A percentile compares a stretch with the other conserved stretches of the same genome.
These are phyloP conservation scores for Meira nashicola DNA, from an alignment of 1,284 basidiomycete species.

Conservation along the genomic window DNA sequence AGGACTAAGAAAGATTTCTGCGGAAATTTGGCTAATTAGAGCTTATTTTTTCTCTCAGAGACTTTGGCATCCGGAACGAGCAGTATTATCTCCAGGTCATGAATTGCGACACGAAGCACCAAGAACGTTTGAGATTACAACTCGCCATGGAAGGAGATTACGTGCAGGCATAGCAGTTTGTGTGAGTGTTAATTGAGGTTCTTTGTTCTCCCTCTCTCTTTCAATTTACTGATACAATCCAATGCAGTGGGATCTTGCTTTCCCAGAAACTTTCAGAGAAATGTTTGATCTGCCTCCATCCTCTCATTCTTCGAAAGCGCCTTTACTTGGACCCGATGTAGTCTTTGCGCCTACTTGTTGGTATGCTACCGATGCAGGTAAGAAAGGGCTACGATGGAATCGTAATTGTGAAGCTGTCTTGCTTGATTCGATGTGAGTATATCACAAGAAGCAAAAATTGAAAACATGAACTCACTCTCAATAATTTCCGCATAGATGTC, in stretches of 20 bases:
- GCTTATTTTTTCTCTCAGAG: constrained; percentile 18
- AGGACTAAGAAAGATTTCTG: background rate
- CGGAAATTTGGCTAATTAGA: background rate
- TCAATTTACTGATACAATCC: background rate
- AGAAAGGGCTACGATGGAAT: constrained; percentile 38
- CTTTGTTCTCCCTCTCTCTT: background rate
- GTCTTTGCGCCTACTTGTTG: constrained; percentile 50
- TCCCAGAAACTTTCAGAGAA: constrained; percentile 36
- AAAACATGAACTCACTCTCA: constrained; percentile 20
- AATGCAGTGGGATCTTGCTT: constrained; percentile 43
- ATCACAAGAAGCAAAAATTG: background rate
- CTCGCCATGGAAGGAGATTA: constrained; percentile 32
- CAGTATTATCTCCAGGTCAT: constrained; percentile 34
- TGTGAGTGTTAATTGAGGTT: constrained; percentile 2
- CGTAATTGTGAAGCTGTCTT: constrained; percentile 29
- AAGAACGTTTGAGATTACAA: constrained; percentile 35
- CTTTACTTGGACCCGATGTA: constrained; percentile 28
- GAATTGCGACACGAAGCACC: constrained; percentile 22
- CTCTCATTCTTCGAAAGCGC: background rate
- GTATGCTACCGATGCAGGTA: constrained; percentile 46
- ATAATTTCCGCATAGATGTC: constrained; percentile 1
- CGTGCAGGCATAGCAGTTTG: constrained; percentile 43
- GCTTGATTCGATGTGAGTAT: constrained; percentile 15
- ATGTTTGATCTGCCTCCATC: background rate
- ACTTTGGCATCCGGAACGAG: constrained; percentile 49